Percentiles rank a stretch among this genome's conserved stretches.
phyloP scores from a whole-genome alignment of 208 protist species.

The Acanthamoeba divionensis region DNA sequence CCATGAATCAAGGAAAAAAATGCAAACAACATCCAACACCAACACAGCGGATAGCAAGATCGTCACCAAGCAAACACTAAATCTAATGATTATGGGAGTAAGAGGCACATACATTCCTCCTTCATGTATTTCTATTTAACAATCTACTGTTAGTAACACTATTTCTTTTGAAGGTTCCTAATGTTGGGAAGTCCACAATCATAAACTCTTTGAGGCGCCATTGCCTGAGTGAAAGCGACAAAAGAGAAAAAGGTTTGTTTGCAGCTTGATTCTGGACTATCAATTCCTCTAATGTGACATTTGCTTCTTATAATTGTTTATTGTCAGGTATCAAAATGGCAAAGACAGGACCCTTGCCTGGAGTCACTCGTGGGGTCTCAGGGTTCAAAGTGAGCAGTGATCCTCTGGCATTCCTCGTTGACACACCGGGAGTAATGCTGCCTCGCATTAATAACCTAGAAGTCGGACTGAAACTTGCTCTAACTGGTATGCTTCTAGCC shows the following conservation, averaged over 20 bases:
- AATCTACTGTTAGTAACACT: background rate
- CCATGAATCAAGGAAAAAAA: background rate
- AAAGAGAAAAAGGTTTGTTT: conserved; percentile 17
- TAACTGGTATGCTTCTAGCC: background rate
- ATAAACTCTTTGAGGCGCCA: conserved; percentile 24
- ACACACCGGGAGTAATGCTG: conserved; percentile 43
- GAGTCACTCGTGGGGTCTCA: conserved; percentile 7
- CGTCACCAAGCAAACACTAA: background rate
- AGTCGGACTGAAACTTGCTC: conserved; percentile 38
- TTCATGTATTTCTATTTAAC: background rate
- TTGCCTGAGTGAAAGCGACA: conserved; percentile 15
- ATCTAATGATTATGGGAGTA: conserved; percentile 45
- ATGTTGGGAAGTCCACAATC: conserved; percentile 49
- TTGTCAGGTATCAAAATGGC: background rate
- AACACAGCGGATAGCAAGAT: background rate
- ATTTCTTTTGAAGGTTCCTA: background rate
- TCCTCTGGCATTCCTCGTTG: conserved; percentile 32
- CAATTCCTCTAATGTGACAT: background rate
- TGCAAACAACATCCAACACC: background rate
- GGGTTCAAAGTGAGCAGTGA: conserved; percentile 45
- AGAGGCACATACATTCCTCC: background rate
- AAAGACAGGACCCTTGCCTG: conserved; percentile 44
- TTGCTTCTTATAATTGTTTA: background rate
- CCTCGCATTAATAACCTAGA: background rate
- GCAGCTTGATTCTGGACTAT: background rate